These are phyloP conservation scores for Quambalaria eucalypti DNA, from an alignment of 1,284 basidiomycete genomes.

Conservation along the genomic window DNA sequence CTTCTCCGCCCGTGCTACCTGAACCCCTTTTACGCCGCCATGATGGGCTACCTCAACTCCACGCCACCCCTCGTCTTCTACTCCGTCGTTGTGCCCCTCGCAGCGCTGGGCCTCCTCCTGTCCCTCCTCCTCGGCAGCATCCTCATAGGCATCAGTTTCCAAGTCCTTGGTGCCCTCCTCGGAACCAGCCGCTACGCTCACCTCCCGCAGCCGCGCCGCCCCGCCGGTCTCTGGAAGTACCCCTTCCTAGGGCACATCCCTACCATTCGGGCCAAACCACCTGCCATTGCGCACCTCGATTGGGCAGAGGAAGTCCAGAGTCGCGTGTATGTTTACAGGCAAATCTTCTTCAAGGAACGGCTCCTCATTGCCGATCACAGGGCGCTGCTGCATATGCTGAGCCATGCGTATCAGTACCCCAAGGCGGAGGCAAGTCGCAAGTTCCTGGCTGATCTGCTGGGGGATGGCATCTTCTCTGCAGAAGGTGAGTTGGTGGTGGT, in stretches of 20 bases:
- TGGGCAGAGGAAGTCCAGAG: slow-evolving; percentile 14
- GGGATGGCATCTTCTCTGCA: slow-evolving; percentile 32
- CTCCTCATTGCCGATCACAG: slow-evolving; percentile 33
- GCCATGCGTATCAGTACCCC: slow-evolving; percentile 28
- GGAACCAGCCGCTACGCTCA: neutral
- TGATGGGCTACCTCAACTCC: no score
- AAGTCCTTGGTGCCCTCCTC: neutral
- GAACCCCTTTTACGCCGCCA: no score
- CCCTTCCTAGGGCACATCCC: slow-evolving; percentile 3
- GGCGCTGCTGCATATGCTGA: slow-evolving; percentile 32
- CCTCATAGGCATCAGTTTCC: neutral
- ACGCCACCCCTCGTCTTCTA: no score
- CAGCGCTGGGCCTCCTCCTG: no score
- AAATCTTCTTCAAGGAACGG: slow-evolving; percentile 32
- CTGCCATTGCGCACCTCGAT: slow-evolving; percentile 10
- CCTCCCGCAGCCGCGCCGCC: neutral
- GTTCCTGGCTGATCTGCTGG: slow-evolving; percentile 29
- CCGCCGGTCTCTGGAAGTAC: neutral
- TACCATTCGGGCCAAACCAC: slow-evolving; percentile 1
- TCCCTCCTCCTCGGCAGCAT: neutral
- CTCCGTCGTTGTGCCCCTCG: no score
- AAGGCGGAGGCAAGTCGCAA: slow-evolving; percentile 51
- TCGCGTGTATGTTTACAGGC: slow-evolving; percentile 32
- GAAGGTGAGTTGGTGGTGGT: slow-evolving; percentile 16
- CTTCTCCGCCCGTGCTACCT: no score